phyloP scores from a whole-genome alignment of 1,139 yeast genomes.

The Taphrina communis region DNA sequence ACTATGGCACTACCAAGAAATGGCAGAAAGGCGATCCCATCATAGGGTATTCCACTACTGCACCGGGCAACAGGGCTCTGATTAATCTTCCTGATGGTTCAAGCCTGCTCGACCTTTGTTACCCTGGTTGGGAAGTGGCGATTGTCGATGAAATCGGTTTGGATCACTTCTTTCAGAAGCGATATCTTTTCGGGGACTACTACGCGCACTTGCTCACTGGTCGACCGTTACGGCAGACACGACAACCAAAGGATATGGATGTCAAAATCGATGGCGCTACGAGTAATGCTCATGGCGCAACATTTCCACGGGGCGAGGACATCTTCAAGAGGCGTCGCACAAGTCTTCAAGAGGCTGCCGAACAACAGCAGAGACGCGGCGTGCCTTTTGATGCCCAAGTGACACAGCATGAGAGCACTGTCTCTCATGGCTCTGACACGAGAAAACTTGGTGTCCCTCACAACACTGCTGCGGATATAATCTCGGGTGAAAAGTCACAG shows the following conservation, averaged over 20 bases:
- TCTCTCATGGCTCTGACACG: not conserved
- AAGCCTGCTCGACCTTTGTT: constrained; percentile 30
- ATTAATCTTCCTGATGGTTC: constrained; percentile 37
- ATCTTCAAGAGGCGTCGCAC: constrained; percentile 9
- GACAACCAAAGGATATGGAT: not conserved
- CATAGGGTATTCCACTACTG: constrained; percentile 16
- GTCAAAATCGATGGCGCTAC: not conserved
- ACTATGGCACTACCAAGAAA: constrained; percentile 17
- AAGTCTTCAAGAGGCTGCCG: constrained; percentile 29
- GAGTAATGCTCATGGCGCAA: not conserved
- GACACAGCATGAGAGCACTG: constrained; percentile 3
- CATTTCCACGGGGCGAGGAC: constrained; percentile 7
- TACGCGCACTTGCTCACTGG: constrained; percentile 37
- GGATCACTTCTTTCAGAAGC: constrained; percentile 23
- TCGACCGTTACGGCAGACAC: constrained; percentile 1
- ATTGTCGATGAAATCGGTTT: constrained; percentile 15
- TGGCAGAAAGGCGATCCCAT: constrained; percentile 39
- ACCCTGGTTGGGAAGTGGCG: constrained; percentile 40
- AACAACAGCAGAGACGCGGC: constrained; percentile 37
- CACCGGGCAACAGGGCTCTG: constrained; percentile 10
- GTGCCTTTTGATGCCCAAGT: constrained; percentile 36
- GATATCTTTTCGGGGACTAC: constrained; percentile 32
- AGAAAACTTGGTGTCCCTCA: not conserved
- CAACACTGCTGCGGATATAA: not conserved
- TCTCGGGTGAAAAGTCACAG: not conserved